Evolutionary conservation across 2,329 filamentous ascomycete genomes (phyloP).

Genomic region (Lithohypha guttulata): DNA sequence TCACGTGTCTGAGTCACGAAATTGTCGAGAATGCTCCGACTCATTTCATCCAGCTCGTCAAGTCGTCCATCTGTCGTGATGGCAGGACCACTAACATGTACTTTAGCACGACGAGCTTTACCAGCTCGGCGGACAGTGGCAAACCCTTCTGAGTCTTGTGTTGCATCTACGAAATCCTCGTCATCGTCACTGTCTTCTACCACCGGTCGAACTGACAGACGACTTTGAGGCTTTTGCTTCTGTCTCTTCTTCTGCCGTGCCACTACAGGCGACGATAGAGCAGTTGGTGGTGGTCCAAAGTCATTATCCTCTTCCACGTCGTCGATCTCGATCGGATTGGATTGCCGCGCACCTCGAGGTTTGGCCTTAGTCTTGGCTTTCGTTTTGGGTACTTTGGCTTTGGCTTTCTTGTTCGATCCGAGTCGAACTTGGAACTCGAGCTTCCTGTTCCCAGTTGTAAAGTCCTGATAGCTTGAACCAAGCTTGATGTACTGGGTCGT

Average conservation of each 20-base stretch:
- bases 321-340: constrained; percentile 25
- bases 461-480: constrained; percentile 38
- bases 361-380: constrained; percentile 23
- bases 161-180: constrained; percentile 35
- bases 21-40: constrained; percentile 36
- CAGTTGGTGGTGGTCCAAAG: constrained; percentile 50
- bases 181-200: constrained; percentile 24
- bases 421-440: constrained; percentile 46
- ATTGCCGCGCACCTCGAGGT: constrained; percentile 21
- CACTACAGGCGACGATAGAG: constrained; percentile 50
- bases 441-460: constrained; percentile 32
- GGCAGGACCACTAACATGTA: constrained; percentile 28
- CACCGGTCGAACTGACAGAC: not conserved
- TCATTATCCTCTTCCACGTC: constrained; percentile 24
- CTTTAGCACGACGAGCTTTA: constrained; percentile 18
- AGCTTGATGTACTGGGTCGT: constrained; percentile 55
- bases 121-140: constrained; percentile 26
- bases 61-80: constrained; percentile 36
- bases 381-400: constrained; percentile 23
- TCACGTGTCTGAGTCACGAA: constrained; percentile 37
- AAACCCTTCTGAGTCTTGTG: constrained; percentile 3
- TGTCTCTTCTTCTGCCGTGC: not conserved
- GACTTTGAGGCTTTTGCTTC: too few relatives aligned
- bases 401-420: constrained; percentile 33
- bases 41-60: constrained; percentile 32